These are phyloP conservation scores for Clonostachys solani DNA, from an alignment of 2,329 filamentous ascomycete genomes.

Conservation along the genomic window DNA sequence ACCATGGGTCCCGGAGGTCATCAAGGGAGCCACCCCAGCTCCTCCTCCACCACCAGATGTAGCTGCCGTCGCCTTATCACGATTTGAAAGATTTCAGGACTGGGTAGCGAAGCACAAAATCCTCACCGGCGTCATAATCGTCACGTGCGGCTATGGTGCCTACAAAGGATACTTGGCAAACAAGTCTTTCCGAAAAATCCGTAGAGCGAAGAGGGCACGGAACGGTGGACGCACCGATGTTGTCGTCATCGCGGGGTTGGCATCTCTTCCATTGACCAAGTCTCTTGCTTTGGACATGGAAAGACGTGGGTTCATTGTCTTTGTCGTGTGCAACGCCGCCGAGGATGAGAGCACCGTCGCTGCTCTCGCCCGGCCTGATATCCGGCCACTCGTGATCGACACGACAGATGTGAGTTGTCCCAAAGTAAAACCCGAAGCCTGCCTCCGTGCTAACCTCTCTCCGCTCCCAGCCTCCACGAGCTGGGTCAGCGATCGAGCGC, in stretches of 20 bases:
- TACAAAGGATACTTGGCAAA: slow-evolving; percentile 46
- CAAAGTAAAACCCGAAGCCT: neutral
- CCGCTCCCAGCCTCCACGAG: slow-evolving; percentile 56
- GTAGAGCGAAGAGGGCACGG: slow-evolving; percentile 72
- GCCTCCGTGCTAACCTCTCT: neutral
- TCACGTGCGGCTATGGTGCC: slow-evolving; percentile 63
- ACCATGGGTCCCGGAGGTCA: slow-evolving; percentile 68
- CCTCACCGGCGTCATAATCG: slow-evolving; percentile 64
- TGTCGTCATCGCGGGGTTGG: slow-evolving; percentile 81
- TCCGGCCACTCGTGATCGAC: slow-evolving; percentile 78
- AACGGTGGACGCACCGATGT: slow-evolving; percentile 89
- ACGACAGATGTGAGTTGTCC: slow-evolving; percentile 64
- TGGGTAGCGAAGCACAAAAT: slow-evolving; percentile 74
- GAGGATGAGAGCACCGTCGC: slow-evolving; percentile 82
- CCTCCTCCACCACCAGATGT: slow-evolving; percentile 37
- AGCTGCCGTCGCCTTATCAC: slow-evolving; percentile 23
- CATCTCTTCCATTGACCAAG: slow-evolving; percentile 76
- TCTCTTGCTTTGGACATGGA: slow-evolving; percentile 85
- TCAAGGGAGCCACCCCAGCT: slow-evolving; percentile 40
- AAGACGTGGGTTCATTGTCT: slow-evolving; percentile 88
- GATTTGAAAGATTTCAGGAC: slow-evolving; percentile 53
- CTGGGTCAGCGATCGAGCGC: slow-evolving; percentile 63
- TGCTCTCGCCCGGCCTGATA: slow-evolving; percentile 72
- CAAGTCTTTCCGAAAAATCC: slow-evolving; percentile 58
- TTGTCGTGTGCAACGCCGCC: slow-evolving; percentile 77